Evolutionary conservation across 2,329 filamentous ascomycete species (phyloP).

Genomic region (Didymella exigua): DNA sequence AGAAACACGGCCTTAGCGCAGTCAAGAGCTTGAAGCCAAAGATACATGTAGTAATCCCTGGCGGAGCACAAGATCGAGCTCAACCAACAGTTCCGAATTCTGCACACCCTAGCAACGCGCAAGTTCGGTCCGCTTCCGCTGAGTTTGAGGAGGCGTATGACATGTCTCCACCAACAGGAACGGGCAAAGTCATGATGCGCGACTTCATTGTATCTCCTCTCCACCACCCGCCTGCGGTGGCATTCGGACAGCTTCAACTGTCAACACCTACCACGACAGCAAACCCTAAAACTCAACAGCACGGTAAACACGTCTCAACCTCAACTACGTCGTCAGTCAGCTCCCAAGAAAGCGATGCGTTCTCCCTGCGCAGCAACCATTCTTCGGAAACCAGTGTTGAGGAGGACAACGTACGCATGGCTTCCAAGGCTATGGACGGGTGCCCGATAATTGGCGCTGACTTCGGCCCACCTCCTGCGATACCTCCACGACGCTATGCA

Average conservation of each 20-base stretch:
- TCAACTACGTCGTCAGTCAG: slow-evolving; percentile 46
- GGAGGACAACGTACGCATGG: slow-evolving; percentile 28
- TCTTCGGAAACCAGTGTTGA: slow-evolving; percentile 51
- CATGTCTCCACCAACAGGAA: slow-evolving; percentile 43
- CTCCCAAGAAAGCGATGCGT: slow-evolving; percentile 44
- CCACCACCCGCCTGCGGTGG: slow-evolving; percentile 24
- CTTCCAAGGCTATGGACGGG: slow-evolving; percentile 11
- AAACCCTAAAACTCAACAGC: slow-evolving; percentile 8
- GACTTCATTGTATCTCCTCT: slow-evolving; percentile 43
- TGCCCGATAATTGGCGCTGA: background rate
- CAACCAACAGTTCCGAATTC: slow-evolving; percentile 41
- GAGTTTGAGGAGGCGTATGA: slow-evolving; percentile 28
- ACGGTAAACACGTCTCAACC: slow-evolving; percentile 20
- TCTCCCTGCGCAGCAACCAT: slow-evolving; percentile 47
- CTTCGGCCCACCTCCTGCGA: slow-evolving; percentile 19
- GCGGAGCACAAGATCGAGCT: slow-evolving; percentile 35
- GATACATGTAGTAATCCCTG: slow-evolving; percentile 48
- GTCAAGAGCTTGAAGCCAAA: slow-evolving; percentile 34
- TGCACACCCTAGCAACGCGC: slow-evolving; percentile 24
- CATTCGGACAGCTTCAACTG: slow-evolving; percentile 22
- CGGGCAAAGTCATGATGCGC: slow-evolving; percentile 25
- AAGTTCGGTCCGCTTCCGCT: slow-evolving; percentile 29
- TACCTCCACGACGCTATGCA: slow-evolving; percentile 32
- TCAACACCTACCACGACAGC: slow-evolving; percentile 2
- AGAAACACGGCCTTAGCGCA: slow-evolving; percentile 20